Percentiles rank a stretch among this genome's conserved stretches.
Evolutionary conservation across 345 rosid species (phyloP).

Genomic region (Euphorbia pulcherrima): DNA sequence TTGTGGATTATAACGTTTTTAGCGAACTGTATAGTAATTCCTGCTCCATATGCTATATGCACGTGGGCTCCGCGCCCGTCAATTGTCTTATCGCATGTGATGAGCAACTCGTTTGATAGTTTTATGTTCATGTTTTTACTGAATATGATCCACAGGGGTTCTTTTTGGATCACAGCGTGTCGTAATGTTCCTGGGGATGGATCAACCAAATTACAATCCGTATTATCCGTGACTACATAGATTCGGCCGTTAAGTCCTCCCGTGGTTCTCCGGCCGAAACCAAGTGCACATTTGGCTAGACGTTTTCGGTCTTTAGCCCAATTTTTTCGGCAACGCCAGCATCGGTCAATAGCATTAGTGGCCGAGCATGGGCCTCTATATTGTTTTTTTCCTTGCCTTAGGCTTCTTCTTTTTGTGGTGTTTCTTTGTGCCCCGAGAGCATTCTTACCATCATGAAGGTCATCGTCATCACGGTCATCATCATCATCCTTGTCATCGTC

Average conservation of each 20-base stretch:
- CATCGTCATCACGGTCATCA: not conserved
- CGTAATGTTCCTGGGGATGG: conserved; percentile 21
- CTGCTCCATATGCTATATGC: conserved; percentile 24
- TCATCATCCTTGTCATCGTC: not conserved
- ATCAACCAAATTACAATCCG: conserved; percentile 7
- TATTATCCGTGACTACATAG: conserved; percentile 9
- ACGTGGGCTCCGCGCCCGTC: conserved; percentile 27
- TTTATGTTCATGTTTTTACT: conserved; percentile 18
- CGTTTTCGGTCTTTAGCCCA: conserved; percentile 18
- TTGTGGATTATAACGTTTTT: conserved; percentile 25
- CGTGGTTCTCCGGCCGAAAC: conserved; percentile 19
- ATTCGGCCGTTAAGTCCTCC: conserved; percentile 18
- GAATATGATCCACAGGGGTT: conserved; percentile 27
- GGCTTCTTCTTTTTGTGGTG: conserved; percentile 10
- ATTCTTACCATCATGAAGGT: not conserved
- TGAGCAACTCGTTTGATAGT: conserved; percentile 18
- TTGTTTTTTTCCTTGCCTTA: conserved; percentile 12
- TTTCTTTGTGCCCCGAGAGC: not conserved
- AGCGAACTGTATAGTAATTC: conserved; percentile 18
- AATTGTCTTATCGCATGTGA: conserved; percentile 23
- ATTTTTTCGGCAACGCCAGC: conserved; percentile 23
- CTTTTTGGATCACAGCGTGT: conserved; percentile 26
- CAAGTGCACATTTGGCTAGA: conserved; percentile 22
- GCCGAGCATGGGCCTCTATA: conserved; percentile 17
- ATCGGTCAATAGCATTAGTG: conserved; percentile 23